A percentile compares a stretch with the other conserved stretches of the same genome.
Evolutionary conservation across 139 green algal species (phyloP).

Genomic region (Chlorella sp.): DNA sequence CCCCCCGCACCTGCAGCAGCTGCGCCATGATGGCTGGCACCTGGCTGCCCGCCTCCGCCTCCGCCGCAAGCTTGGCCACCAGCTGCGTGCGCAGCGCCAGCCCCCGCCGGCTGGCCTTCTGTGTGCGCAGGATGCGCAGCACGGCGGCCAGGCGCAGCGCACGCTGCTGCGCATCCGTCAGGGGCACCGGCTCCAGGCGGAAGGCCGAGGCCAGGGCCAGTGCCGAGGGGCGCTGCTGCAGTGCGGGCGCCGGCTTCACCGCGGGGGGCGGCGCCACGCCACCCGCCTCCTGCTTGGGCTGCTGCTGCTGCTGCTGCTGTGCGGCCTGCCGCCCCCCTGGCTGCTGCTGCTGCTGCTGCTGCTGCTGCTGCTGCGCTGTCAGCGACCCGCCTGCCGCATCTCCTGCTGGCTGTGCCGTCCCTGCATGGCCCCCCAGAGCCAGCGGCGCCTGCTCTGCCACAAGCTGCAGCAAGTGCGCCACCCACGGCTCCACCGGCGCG

Average conservation of each 20-base stretch:
- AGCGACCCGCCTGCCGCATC: no score
- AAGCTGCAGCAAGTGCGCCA: constrained; percentile 33
- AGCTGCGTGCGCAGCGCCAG: constrained; percentile 42
- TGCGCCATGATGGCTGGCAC: not conserved
- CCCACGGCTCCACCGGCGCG: constrained; percentile 35
- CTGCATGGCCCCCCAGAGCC: not conserved
- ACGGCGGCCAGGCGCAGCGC: constrained; percentile 59
- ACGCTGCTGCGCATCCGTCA: constrained; percentile 36
- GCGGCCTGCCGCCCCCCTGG: constrained; percentile 3
- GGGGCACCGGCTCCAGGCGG: constrained; percentile 29
- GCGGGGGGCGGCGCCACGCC: constrained; percentile 6
- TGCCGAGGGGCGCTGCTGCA: not conserved
- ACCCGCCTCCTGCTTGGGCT: not conserved
- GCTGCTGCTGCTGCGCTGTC: not conserved
- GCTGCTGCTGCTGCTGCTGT: constrained; percentile 19
- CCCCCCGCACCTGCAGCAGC: constrained; percentile 22
- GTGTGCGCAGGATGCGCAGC: constrained; percentile 56
- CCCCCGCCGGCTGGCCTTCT: constrained; percentile 36
- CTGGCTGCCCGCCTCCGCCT: not conserved
- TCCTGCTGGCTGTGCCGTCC: not conserved
- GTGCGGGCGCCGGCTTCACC: constrained; percentile 36
- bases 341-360: not conserved
- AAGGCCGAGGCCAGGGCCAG: not conserved
- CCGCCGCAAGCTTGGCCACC: constrained; percentile 54
- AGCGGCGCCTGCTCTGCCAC: constrained; percentile 3